Base-by-base conservation (phyloP, 805 yeast genomes). In the Candida khao-thaluensis region DNA sequence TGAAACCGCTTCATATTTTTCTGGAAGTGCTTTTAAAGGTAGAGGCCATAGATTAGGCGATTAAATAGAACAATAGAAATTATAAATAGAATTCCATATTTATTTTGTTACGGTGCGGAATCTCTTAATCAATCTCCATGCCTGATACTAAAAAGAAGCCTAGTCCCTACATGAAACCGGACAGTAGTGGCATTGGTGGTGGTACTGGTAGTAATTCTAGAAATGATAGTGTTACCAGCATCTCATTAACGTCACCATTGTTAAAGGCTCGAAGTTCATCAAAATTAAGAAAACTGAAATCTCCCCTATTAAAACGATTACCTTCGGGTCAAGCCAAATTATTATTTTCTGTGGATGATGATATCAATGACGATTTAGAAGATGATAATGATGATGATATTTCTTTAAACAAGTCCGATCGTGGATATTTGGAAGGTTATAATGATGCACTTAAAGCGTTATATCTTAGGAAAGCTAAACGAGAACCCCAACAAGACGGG, bases 261-360 rank as follows among this genome's bases (percentile, higher is more conserved):
- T 31, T 51, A 15, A 49, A 48, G 17, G 31, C 42, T 22, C 47
- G 43, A 36, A 30, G 48, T 10, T 44, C 52, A 10, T 14, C 38
- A 20, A 48, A 46, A 37, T 24, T 42, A 11, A 38, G 42, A 10
- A 44, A 34, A 18, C 16, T 10, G 15, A 60, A 56, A 43, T 56
- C 56, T 37, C 71, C 71, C 5, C 66, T 53, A 25, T 47, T 64
- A 22, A 62, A 62, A 40, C 50, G 69, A 17, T 35, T 50, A 24
- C 38, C 46, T 17, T 38, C 45, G 2, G 51, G 48, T 5, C 46
- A 26, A 20, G 42, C 43, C 42, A 69, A 69, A 45, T 51, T 64
- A 32, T 66, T 84, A 0, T 87, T 81, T 56, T 80, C 89, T 24
- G 95, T 86, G 0, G 95, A 87, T 55, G 95, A 87, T 57, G 88